Conservation (phyloP, 208 protist genomes). For the Naegleria lovaniensis region DNA sequence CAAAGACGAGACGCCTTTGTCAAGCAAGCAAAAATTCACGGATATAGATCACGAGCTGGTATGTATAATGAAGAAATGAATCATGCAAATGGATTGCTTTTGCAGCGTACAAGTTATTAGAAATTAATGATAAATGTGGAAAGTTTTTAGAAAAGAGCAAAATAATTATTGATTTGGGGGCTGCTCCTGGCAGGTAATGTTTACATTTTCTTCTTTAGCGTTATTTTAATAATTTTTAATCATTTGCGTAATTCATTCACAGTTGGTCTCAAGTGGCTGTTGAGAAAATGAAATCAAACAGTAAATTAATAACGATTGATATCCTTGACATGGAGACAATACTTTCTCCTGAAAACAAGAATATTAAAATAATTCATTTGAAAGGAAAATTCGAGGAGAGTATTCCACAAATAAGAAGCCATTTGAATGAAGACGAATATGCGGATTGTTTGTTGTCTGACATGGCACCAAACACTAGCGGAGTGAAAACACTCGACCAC, state of each 20-base stretch:
- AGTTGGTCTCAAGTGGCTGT: not conserved
- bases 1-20: not conserved
- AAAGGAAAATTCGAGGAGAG: not conserved
- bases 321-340: not conserved
- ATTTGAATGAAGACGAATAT: not conserved
- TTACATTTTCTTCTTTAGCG: no score
- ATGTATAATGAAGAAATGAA: not conserved
- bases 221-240: no score
- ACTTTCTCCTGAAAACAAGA: not conserved
- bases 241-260: no score
- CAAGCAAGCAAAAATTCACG: not conserved
- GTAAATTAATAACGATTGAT: constrained; percentile 8
- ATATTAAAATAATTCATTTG: not conserved
- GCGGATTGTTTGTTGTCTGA: not conserved
- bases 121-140: constrained; percentile 1
- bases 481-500: not conserved
- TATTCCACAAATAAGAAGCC: not conserved
- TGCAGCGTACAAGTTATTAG: not conserved
- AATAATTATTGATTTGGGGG: not conserved
- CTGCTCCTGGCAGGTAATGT: not conserved
- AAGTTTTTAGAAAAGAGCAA: not conserved
- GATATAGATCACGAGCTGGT: not conserved
- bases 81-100: not conserved
- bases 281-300: not conserved
- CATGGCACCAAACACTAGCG: constrained; percentile 5